Percentiles rank a stretch among this genome's conserved stretches.
These are phyloP conservation scores for Camelina hispida DNA, from an alignment of 345 rosid species.

Conservation along the genomic window DNA sequence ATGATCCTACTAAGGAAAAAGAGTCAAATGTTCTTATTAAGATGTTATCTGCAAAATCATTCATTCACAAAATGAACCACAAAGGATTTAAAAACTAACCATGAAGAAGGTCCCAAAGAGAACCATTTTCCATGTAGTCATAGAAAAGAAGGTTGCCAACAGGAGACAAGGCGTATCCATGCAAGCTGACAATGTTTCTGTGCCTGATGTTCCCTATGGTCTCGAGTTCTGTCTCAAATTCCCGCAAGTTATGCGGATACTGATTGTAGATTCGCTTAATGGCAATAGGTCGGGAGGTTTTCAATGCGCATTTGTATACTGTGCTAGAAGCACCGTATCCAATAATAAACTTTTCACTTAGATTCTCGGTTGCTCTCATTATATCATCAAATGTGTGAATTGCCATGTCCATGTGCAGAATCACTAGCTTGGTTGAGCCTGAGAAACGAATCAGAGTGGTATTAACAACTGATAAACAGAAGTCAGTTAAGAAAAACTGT, in stretches of 20 bases:
- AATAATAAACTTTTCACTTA: constrained; percentile 69
- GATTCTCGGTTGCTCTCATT: constrained; percentile 83
- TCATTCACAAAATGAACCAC: not conserved
- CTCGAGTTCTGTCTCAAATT: constrained; percentile 94
- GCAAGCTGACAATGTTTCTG: constrained; percentile 86
- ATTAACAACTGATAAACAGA: constrained; percentile 12
- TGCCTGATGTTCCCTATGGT: constrained; percentile 93
- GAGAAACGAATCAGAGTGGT: constrained; percentile 2
- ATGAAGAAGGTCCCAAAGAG: constrained; percentile 95
- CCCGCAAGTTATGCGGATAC: constrained; percentile 61
- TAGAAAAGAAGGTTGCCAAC: constrained; percentile 91
- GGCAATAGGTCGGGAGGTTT: constrained; percentile 89
- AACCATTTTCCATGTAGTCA: constrained; percentile 96
- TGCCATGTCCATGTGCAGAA: constrained; percentile 97
- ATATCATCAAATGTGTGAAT: constrained; percentile 86
- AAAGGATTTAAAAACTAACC: constrained; percentile 47
- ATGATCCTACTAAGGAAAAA: constrained; percentile 53
- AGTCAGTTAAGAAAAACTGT: not conserved
- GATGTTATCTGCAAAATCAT: not conserved
- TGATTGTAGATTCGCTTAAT: constrained; percentile 85
- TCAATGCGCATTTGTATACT: constrained; percentile 78
- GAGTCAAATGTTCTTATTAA: no score
- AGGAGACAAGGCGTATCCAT: constrained; percentile 82
- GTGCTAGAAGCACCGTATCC: constrained; percentile 96
- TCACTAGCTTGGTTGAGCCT: constrained; percentile 85